phyloP scores from a whole-genome alignment of 176 grass and related monocot genomes.

The Phoenix dactylifera region DNA sequence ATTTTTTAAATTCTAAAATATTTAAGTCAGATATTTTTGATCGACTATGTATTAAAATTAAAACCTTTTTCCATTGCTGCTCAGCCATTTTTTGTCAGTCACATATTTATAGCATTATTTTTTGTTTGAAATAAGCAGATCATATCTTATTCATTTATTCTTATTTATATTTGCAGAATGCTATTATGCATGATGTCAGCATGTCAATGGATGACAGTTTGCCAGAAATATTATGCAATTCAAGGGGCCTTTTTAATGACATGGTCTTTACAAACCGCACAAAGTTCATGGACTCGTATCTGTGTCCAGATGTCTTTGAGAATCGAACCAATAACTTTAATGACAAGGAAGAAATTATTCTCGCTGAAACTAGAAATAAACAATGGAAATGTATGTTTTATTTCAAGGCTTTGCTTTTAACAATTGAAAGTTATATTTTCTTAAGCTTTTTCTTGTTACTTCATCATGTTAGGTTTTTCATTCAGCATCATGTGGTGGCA shows the following conservation, averaged over 20 bases:
- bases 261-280: slow-evolving; percentile 16
- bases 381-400: slow-evolving; percentile 38
- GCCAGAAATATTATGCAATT: slow-evolving; percentile 13
- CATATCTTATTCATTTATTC: no score
- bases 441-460: no score
- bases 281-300: slow-evolving; percentile 22
- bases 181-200: slow-evolving; percentile 29
- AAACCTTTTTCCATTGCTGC: no score
- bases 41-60: no score
- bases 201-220: slow-evolving; percentile 25
- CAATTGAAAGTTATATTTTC: no score
- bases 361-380: slow-evolving; percentile 18
- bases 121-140: no score
- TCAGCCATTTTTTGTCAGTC: no score
- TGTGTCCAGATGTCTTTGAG: slow-evolving; percentile 18
- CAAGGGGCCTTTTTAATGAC: slow-evolving; percentile 19
- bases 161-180: slow-evolving; percentile 30
- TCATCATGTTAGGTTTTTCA: no score
- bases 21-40: no score
- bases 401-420: no score
- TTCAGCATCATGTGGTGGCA: no score
- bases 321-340: slow-evolving; percentile 24
- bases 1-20: no score
- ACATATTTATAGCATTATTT: background rate
- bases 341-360: slow-evolving; percentile 33